Evolutionary conservation across 75 land plant species (phyloP), one percentile per base, ranked within the genome.

Genomic region (Selaginella tamariscina): DNA sequence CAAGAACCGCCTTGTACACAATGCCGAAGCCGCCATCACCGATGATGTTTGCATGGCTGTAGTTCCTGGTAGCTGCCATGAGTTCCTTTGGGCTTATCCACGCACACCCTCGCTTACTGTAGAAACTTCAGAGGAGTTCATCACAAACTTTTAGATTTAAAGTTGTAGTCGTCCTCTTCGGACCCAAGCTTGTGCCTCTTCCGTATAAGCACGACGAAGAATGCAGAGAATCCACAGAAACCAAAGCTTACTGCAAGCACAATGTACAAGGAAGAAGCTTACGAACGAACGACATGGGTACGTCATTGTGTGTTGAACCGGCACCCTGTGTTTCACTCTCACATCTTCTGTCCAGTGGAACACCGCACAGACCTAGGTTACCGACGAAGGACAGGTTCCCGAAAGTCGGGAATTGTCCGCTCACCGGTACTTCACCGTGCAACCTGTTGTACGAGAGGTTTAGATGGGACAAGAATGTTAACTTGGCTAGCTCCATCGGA

Each of bases 11-110:
- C 26, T 59, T 59, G 26, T 59, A 59, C 21, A 59, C 62, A 9
- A 59, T 59, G 8, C 62, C 62, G 26, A 59, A 59, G 26, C 62
- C 62, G n/a, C 62, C 62, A n/a, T 59, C 62, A 26, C 62, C 62
- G 2, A 59, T 59, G 62, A 59, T 59, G 26, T 59, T 59, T 59
- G 62, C 62, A 23, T 59, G 62, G 62, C 62, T 59, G 62, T 59
- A 59, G 62, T 59, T 59, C 9, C 26, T 27, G 8, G 62, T 59
- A 9, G 62, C 62, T 2, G 26, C 2, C 27, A 26, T 27, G 8
- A 59, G 62, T 23, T 59, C 62, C 8, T 59, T 59, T n/a, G 62
- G 62, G 21, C 8, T 5, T 5, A 59, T 59, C 26, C 62, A 23
- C 2, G 26, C 62, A 59, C 26, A 21, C 62, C 26, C 8, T 27